Conservation (phyloP, 768 basidiomycete species). For the Ramaria sp. region DNA sequence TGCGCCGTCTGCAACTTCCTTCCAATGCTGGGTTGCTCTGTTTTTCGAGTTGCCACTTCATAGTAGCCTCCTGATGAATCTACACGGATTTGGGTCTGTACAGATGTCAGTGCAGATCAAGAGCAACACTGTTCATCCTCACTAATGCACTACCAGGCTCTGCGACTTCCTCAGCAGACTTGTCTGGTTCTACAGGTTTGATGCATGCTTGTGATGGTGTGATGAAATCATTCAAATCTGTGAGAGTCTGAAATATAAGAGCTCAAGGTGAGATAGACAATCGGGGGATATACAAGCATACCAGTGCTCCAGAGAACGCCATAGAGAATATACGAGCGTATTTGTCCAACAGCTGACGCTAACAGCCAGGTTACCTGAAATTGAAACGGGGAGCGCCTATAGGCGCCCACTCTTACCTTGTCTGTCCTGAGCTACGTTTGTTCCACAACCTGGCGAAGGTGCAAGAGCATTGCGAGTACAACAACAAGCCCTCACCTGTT, state of each 20-base stretch:
- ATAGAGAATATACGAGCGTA: no score
- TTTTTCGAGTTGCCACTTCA: constrained; percentile 38
- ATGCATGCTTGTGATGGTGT: constrained; percentile 95
- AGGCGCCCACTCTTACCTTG: no score
- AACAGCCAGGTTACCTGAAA: no score
- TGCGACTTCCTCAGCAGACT: constrained; percentile 28
- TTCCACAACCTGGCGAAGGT: no score
- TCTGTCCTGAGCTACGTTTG: no score
- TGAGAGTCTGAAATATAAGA: constrained; percentile 52
- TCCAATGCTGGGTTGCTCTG: constrained; percentile 10
- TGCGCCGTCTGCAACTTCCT: constrained; percentile 85
- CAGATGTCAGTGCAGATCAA: neutral
- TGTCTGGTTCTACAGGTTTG: constrained; percentile 70
- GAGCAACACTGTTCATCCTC: constrained; percentile 10
- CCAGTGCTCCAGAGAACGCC: constrained; percentile 83
- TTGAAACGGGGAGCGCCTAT: no score
- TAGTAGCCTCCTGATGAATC: constrained; percentile 82
- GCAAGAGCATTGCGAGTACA: no score
- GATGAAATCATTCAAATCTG: constrained; percentile 95
- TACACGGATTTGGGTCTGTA: constrained; percentile 84
- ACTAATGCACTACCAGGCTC: constrained; percentile 35
- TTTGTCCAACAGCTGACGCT: no score
- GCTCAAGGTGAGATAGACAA: constrained; percentile 6
- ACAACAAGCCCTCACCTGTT: no score
- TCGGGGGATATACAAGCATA: constrained; percentile 25